These are phyloP conservation scores for Agrostemma githago DNA, from an alignment of 148 eudicot genomes.

Conservation along the genomic window DNA sequence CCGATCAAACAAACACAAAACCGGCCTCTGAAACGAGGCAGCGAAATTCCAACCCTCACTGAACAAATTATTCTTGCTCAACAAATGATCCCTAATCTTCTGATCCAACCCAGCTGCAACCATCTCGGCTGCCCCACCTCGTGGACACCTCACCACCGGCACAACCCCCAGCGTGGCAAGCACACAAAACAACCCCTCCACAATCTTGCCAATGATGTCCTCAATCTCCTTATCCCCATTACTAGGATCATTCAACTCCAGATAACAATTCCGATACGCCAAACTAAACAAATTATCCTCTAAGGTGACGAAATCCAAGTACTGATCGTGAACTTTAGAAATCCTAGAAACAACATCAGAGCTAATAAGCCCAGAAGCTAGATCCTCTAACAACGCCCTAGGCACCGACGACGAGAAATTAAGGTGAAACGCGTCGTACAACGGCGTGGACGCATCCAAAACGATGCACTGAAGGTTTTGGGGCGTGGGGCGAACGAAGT, in stretches of 20 bases:
- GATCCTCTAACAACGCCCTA: slow-evolving; percentile 69
- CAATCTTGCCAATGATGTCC: slow-evolving; percentile 63
- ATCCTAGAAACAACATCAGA: slow-evolving; percentile 63
- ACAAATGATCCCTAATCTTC: slow-evolving; percentile 76
- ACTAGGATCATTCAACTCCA: slow-evolving; percentile 82
- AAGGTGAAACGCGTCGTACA: slow-evolving; percentile 76
- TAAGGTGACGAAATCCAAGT: slow-evolving; percentile 79
- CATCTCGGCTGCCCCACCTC: slow-evolving; percentile 98
- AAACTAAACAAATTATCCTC: slow-evolving; percentile 84
- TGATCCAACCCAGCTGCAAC: slow-evolving; percentile 86
- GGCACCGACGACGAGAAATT: slow-evolving; percentile 87
- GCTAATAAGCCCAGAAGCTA: slow-evolving; percentile 45
- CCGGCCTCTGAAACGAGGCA: slow-evolving; percentile 76
- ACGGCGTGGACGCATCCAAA: slow-evolving; percentile 49
- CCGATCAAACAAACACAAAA: slow-evolving; percentile 82
- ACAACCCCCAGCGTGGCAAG: slow-evolving; percentile 84
- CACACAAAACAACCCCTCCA: slow-evolving; percentile 81
- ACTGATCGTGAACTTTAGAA: slow-evolving; percentile 88
- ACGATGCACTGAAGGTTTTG: slow-evolving; percentile 55
- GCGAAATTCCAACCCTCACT: slow-evolving; percentile 74
- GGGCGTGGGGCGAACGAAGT: slow-evolving; percentile 61
- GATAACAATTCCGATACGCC: slow-evolving; percentile 65
- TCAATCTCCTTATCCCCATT: slow-evolving; percentile 83
- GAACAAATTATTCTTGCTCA: slow-evolving; percentile 84
- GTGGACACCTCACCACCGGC: slow-evolving; percentile 78